These are phyloP conservation scores for Pseudoneurospora amorphoporcata DNA, from an alignment of 495 filamentous ascomycete species.

Conservation along the genomic window DNA sequence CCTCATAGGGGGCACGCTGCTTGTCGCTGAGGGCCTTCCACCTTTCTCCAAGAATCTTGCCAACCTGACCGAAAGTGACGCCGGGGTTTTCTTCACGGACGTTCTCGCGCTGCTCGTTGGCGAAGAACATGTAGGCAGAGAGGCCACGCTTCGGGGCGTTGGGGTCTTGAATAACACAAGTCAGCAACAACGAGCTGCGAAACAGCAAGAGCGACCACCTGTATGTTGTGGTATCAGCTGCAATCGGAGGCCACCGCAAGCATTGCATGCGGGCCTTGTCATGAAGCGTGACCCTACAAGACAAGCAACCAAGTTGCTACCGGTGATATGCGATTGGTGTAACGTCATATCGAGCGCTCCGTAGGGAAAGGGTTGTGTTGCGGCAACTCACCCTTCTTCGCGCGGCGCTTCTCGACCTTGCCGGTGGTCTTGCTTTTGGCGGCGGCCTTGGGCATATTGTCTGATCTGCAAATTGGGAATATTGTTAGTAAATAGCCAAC, in stretches of 20 bases:
- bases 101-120: slow-evolving; percentile 96
- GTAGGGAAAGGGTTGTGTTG: background rate
- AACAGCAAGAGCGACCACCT: background rate
- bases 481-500: slow-evolving; percentile 9
- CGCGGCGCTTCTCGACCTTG: slow-evolving; percentile 34
- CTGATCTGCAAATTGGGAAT: slow-evolving; percentile 10
- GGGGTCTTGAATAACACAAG: slow-evolving; percentile 52
- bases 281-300: slow-evolving; percentile 57
- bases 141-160: slow-evolving; percentile 98
- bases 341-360: slow-evolving; percentile 3
- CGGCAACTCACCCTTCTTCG: slow-evolving; percentile 38
- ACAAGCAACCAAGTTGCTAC: slow-evolving; percentile 45
- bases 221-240: background rate
- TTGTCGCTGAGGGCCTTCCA: slow-evolving; percentile 93
- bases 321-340: slow-evolving; percentile 1
- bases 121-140: slow-evolving; percentile 99
- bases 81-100: slow-evolving; percentile 98
- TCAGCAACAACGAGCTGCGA: background rate
- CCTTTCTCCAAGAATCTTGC: slow-evolving; percentile 91
- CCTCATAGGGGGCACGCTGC: slow-evolving; percentile 86
- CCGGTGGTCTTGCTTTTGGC: slow-evolving; percentile 34
- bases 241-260: slow-evolving; percentile 17
- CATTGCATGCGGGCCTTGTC: slow-evolving; percentile 51
- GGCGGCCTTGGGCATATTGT: slow-evolving; percentile 38
- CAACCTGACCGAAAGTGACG: slow-evolving; percentile 95